Conservation (phyloP, 441 rosid species). For the Pelargonium fulgidum region DNA sequence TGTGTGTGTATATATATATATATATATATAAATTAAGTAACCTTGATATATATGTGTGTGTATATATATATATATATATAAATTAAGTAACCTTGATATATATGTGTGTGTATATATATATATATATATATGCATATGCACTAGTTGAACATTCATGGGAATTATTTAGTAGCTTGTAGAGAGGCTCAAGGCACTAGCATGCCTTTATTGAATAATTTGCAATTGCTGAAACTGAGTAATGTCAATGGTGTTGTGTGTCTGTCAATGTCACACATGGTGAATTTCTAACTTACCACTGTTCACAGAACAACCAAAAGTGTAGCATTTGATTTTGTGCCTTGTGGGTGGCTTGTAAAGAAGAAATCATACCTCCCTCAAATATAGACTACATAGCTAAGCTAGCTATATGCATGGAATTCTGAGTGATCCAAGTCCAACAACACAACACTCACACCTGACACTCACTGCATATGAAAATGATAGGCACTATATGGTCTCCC, state of each 20-base stretch:
- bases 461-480: constrained; percentile 8
- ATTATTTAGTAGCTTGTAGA: too few species aligned
- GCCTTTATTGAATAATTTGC: too few species aligned
- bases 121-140: too few species aligned
- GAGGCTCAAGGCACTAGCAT: too few species aligned
- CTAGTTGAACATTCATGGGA: too few species aligned
- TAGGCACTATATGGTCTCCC: neutral
- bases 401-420: constrained; percentile 4
- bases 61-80: too few species aligned
- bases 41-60: too few species aligned
- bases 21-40: too few species aligned
- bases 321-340: neutral
- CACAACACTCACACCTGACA: constrained; percentile 4
- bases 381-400: neutral
- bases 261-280: neutral
- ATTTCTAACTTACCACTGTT: neutral
- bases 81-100: neutral
- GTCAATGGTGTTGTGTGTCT: constrained; percentile 3
- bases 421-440: neutral
- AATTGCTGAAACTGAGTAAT: too few species aligned
- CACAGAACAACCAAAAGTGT: neutral
- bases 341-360: constrained; percentile 10
- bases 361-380: constrained; percentile 5
- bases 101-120: too few species aligned
- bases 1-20: too few species aligned